phyloP scores from a whole-genome alignment of 2,329 filamentous ascomycete species.

The Curvularia sp. region DNA sequence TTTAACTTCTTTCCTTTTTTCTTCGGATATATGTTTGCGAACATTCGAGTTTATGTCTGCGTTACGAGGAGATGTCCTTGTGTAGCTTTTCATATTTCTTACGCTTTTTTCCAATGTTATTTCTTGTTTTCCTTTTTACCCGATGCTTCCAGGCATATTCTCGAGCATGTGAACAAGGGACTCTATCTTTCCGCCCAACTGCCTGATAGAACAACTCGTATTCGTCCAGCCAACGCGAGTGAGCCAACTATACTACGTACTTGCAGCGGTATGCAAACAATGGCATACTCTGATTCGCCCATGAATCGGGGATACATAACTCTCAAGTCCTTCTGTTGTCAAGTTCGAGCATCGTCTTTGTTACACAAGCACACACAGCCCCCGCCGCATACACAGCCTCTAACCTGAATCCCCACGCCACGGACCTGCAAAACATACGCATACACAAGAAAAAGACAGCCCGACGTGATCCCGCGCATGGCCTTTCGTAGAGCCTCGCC shows the following conservation, averaged over 20 bases:
- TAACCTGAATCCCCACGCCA: neutral
- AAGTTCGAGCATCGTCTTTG: neutral
- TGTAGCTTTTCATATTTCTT: conserved; percentile 28
- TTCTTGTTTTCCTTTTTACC: neutral
- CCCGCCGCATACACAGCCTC: neutral
- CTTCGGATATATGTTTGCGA: conserved; percentile 6
- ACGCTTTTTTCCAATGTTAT: conserved; percentile 28
- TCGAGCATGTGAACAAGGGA: neutral
- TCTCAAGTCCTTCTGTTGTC: conserved; percentile 1
- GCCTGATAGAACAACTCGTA: neutral
- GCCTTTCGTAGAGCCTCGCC: conserved; percentile 10
- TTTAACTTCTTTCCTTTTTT: conserved; percentile 3
- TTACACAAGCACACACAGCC: conserved; percentile 2
- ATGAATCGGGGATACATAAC: conserved; percentile 1
- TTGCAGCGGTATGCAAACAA: neutral
- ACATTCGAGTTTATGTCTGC: conserved; percentile 1
- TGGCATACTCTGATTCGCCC: neutral
- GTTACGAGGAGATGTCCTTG: neutral
- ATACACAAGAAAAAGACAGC: conserved; percentile 1
- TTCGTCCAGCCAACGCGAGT: neutral
- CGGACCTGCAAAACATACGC: conserved; percentile 7
- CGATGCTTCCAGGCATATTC: neutral
- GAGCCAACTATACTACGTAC: neutral
- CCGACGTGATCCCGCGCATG: neutral
- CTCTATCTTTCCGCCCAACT: neutral